Evolutionary conservation across 805 yeast species (phyloP), one percentile per base, ranked within the genome.

Genomic region (Saccharomyces eubayanus): DNA sequence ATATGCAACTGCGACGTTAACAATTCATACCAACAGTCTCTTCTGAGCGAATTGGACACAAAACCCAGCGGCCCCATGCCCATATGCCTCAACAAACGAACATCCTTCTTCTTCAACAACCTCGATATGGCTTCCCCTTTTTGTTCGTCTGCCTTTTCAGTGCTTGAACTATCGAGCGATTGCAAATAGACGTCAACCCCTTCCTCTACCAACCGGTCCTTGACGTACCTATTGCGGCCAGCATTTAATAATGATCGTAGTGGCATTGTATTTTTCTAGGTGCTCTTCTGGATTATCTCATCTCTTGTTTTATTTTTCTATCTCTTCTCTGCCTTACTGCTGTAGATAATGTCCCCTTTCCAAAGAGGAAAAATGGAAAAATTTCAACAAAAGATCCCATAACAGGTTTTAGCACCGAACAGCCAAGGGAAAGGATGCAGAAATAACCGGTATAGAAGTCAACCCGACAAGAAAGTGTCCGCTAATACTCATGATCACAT

Each of bases 61-160:
- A 65, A 67, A 8, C 69, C 72, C 52, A 53, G 58, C 36, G 55
- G 55, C 21, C 60, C 56, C 16, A 29, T 51, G 5, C 71, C 71
- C 20, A 66, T 55, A 10, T 53, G 52, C 27, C 51, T 31, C 10
- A 66, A 50, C 3, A 60, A 51, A 1, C 48, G 45, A 10, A 57
- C 28, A 47, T 60, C 59, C 11, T 50, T 52, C 12, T 55, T 57
- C n/a, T 51, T 47, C 41, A 63, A 30, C 4, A 61, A 61, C 47
- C 51, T 58, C 3, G 54, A 51, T 16, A 64, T 56, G 3, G 59
- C 46, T 47, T 53, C 59, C 36, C 47, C 48, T 47, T 49, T 36
- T 14, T 31, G 49, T 31, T 36, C 40, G 16, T 36, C 43, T 36
- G 43, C 24, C 43, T 36, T 36, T 16, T 16, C 43, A 16, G 24